These are phyloP conservation scores for Sugiyamaella valdiviana DNA, from an alignment of 805 yeast genomes.

Conservation along the genomic window DNA sequence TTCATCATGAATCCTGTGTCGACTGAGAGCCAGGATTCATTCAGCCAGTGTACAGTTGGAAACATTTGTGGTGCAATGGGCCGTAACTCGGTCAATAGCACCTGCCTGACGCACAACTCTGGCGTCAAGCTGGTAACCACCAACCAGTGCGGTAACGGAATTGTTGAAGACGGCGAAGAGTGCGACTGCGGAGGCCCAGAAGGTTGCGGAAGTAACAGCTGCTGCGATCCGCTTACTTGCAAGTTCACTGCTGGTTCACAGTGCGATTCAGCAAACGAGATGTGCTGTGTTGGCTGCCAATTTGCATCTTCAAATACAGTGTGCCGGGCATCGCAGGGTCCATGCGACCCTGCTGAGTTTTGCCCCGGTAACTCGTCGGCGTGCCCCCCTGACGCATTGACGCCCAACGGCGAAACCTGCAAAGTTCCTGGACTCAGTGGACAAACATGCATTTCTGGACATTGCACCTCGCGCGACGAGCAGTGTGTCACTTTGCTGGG, in stretches of 20 bases:
- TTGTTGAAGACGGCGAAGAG: conserved; percentile 36
- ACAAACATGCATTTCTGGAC: conserved; percentile 30
- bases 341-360: conserved; percentile 32
- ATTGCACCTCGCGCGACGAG: conserved; percentile 32
- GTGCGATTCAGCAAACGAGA: conserved; percentile 31
- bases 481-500: conserved; percentile 31
- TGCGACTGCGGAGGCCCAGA: conserved; percentile 36
- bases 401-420: conserved; percentile 29
- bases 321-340: conserved; percentile 30
- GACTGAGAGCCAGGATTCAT: conserved; percentile 24
- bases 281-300: conserved; percentile 31
- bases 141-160: conserved; percentile 35
- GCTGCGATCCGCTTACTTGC: conserved; percentile 33
- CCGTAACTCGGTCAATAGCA: conserved; percentile 25
- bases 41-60: conserved; percentile 32
- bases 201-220: conserved; percentile 28
- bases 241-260: conserved; percentile 25
- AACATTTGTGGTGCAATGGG: conserved; percentile 31
- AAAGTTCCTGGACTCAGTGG: conserved; percentile 8
- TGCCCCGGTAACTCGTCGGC: conserved; percentile 31
- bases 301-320: conserved; percentile 26
- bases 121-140: conserved; percentile 27
- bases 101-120: conserved; percentile 28
- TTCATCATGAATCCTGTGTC: conserved; percentile 36
- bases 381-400: conserved; percentile 28